Conservation (phyloP, 2,329 filamentous ascomycete genomes). For the Hymenoscyphus fraxineus region DNA sequence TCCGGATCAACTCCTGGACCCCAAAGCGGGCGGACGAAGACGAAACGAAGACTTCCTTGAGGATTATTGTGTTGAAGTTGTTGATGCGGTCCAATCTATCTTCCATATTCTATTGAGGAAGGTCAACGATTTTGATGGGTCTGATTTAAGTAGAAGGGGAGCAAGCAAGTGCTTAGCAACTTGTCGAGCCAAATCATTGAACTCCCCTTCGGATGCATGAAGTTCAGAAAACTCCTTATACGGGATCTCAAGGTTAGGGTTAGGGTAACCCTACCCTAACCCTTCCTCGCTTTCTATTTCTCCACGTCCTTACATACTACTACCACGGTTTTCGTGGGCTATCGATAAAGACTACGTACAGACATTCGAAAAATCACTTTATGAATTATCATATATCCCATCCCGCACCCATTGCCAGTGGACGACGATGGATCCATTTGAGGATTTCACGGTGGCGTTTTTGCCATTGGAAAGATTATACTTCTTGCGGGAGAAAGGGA, state of each 20-base stretch:
- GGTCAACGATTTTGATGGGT: background rate
- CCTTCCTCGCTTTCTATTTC: background rate
- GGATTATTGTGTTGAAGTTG: background rate
- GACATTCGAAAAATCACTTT: background rate
- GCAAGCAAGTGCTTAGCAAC: background rate
- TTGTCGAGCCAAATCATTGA: background rate
- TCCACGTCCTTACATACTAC: background rate
- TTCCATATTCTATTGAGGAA: background rate
- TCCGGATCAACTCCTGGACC: background rate
- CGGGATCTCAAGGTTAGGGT: background rate
- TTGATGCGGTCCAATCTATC: background rate
- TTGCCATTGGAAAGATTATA: background rate
- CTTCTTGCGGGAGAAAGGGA: background rate
- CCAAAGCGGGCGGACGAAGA: background rate
- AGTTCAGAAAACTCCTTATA: background rate
- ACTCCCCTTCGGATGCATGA: background rate
- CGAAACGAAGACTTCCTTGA: background rate
- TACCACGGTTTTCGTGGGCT: background rate
- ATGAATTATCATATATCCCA: background rate
- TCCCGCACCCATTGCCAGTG: background rate
- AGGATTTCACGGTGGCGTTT: background rate
- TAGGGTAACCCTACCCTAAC: too few species aligned
- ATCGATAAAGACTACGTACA: background rate
- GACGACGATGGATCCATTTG: background rate
- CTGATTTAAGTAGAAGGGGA: background rate